phyloP scores from a whole-genome alignment of 2,329 filamentous ascomycete species.

The Rhynchosporium secalis region DNA sequence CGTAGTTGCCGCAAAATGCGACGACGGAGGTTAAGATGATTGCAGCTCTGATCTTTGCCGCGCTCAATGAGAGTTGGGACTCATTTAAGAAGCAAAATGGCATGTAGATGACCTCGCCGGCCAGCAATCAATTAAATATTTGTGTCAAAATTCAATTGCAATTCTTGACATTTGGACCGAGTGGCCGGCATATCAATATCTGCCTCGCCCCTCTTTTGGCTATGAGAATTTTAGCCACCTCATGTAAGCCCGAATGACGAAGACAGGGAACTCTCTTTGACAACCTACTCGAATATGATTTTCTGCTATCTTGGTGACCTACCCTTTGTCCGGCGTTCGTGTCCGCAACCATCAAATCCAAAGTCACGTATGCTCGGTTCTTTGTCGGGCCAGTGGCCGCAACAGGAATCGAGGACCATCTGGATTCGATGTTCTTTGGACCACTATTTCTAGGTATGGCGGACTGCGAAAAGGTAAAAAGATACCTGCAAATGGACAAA shows the following conservation, averaged over 20 bases:
- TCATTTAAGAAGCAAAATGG: slow-evolving; percentile 71
- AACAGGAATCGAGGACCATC: not conserved
- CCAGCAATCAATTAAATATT: not conserved
- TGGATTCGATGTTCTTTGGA: not conserved
- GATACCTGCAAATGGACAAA: not conserved
- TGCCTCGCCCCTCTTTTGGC: too few species aligned
- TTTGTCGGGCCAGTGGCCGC: not conserved
- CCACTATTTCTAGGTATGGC: not conserved
- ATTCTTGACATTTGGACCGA: not conserved
- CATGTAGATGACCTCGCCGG: slow-evolving; percentile 45
- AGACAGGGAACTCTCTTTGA: too few species aligned
- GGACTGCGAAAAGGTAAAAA: not conserved
- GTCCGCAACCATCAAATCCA: not conserved
- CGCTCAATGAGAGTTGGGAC: slow-evolving; percentile 72
- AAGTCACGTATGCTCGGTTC: not conserved
- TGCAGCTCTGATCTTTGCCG: slow-evolving; percentile 64
- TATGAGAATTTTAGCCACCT: too few species aligned
- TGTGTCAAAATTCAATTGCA: not conserved
- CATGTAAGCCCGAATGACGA: too few species aligned
- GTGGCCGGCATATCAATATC: not conserved
- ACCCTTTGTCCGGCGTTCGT: not conserved
- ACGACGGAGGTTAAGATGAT: slow-evolving; percentile 66
- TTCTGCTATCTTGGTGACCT: not conserved
- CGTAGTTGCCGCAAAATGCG: slow-evolving; percentile 62
- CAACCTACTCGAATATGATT: too few species aligned